A percentile compares a stretch with the other conserved stretches of the same genome.
phyloP scores from a whole-genome alignment of 2,329 filamentous ascomycete genomes.

The Fusarium sp. region DNA sequence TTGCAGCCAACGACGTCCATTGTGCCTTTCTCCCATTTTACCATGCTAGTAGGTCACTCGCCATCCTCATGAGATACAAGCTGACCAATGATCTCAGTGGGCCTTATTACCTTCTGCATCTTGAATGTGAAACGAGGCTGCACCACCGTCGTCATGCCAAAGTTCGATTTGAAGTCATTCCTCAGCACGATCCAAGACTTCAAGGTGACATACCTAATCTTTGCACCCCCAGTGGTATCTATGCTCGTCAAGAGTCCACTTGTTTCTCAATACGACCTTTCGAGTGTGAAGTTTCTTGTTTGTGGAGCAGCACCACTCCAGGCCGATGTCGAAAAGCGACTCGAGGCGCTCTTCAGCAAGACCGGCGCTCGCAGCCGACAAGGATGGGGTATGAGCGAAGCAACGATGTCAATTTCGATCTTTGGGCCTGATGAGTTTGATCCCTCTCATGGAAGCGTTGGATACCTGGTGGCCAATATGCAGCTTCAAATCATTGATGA shows the following conservation, averaged over 20 bases:
- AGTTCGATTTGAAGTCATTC: not conserved
- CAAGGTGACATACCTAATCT: not conserved
- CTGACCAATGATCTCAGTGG: not conserved
- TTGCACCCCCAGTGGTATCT: not conserved
- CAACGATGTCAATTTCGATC: not conserved
- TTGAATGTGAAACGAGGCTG: not conserved
- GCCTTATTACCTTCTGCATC: not conserved
- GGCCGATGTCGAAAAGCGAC: not conserved
- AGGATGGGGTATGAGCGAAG: constrained; percentile 14
- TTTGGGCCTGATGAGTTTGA: constrained; percentile 12
- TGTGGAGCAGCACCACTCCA: constrained; percentile 12
- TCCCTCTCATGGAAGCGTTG: not conserved
- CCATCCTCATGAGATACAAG: too few species aligned
- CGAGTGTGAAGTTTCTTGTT: not conserved
- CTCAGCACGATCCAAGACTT: not conserved
- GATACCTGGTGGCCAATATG: constrained; percentile 1
- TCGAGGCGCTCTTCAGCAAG: not conserved
- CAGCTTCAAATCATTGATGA: not conserved
- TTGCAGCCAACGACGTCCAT: not conserved
- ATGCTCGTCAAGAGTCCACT: not conserved
- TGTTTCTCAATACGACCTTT: not conserved
- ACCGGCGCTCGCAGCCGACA: not conserved
- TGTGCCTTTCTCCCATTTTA: constrained; percentile 5
- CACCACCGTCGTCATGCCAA: not conserved
- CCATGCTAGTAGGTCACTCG: not conserved